phyloP scores from a whole-genome alignment of 1,284 basidiomycete species.

The Ustilago sp. region DNA sequence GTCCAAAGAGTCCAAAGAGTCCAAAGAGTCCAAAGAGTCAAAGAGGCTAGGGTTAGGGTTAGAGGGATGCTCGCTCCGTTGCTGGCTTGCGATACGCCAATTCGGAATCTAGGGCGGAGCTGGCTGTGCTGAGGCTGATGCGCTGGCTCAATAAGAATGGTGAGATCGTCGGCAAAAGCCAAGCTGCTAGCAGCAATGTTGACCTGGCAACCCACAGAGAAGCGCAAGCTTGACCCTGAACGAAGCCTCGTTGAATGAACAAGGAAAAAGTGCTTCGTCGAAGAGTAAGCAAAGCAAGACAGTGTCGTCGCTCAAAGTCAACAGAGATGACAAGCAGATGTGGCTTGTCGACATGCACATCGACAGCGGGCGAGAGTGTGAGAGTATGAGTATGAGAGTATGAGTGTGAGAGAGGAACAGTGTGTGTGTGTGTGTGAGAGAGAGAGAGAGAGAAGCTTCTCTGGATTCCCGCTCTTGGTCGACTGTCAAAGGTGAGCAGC shows the following conservation, averaged over 20 bases:
- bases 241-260: not conserved
- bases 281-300: not conserved
- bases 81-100: not conserved
- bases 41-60: too few relatives aligned
- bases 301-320: slow-evolving; percentile 17
- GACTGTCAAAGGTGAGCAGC: not conserved
- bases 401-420: too few relatives aligned
- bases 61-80: too few relatives aligned
- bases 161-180: not conserved
- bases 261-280: not conserved
- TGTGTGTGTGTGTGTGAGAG: not conserved
- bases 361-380: not conserved
- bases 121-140: not conserved
- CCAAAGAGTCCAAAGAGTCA: too few relatives aligned
- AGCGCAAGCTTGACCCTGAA: not conserved
- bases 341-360: slow-evolving; percentile 8
- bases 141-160: not conserved
- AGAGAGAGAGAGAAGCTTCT: not conserved
- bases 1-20: too few relatives aligned
- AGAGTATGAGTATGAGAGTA: not conserved
- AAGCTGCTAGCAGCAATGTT: not conserved
- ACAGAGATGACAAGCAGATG: slow-evolving; percentile 13
- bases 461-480: not conserved
- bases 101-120: not conserved
- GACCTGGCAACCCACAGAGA: not conserved